Base-by-base conservation (phyloP, 23 red algal species). In the Cyanidioschyzon merolae region DNA sequence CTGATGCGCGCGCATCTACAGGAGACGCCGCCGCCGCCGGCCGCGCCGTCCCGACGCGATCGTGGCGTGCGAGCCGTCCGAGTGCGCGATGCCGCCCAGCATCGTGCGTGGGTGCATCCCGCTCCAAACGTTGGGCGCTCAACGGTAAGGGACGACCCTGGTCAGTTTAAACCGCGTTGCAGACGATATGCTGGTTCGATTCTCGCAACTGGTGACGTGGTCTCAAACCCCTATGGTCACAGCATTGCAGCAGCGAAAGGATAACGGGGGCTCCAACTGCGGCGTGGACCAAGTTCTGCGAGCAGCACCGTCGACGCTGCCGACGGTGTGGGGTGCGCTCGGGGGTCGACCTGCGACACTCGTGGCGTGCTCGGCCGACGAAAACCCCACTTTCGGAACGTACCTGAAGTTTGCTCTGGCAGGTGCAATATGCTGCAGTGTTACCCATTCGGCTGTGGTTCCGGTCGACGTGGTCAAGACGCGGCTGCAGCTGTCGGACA, bases 391-490 rank as follows among this genome's bases (percentile, higher is more conserved):
- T 7, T 27, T 71, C 16, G 63, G 12, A 7, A 71, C 63, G 63
- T 81, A 81, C 41, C 32, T 81, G 30, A 81, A 81, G 68, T 81
- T 71, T 40, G 78, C 78, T 16, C 50, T 81, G 0, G 78, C 58
- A 7, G 78, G 78, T 41, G 78, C 78, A 16, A 81, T 81, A 12
- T 81, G 78, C 32, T 81, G 78, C 50, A 71, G 54, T 34, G 78
- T 40, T 2, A 81, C 78, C 1, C 78, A 81, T n/a, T 81, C 78
- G 21, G 59, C 78, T 16, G 68, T 40, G 12, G 78, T 81, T 17
- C 78, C 78, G 26, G 59, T 81, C 38, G 78, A 81, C 32, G 78
- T 81, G 39, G 54, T 81, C 17, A 81, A 81, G 29, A 81, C 78
- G 1, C 78, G 78, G 40, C 50, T 81, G 16, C 78, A 81, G 78